Evolutionary conservation across 306 rosid species (phyloP), one percentile per base, ranked within the genome.

Genomic region (Lablab purpureus): DNA sequence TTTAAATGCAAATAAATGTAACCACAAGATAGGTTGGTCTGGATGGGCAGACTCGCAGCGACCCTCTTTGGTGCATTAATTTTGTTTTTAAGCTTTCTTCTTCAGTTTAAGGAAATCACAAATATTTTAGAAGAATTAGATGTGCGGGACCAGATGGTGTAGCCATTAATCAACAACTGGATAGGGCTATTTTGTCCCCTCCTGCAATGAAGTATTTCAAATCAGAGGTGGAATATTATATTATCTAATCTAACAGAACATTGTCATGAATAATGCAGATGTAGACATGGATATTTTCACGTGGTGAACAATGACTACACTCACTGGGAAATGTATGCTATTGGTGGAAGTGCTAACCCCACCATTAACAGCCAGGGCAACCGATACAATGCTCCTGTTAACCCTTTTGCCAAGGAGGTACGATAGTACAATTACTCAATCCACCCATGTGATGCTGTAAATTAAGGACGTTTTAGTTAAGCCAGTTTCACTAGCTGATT

Each of bases 311-410:
- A 94, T 71, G 99, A 94, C 85, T 94, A 94, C 85, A 94, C 99
- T 68, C 99, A 94, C 77, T 94, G 99, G 99, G 99, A 95, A 78
- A 95, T 95, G 99, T 95, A 95, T 71, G 99, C 99, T 59, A 95
- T 95, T 78, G 99, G 99, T 74, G 99, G 99, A 60, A 95, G 99
- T 87, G 99, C 90, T 55, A 30, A 75, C 37, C 99, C 99, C 75
- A 95, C 99, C 76, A 95, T 95, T 86, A 95, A 95, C 85, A 95
- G 99, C 87, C 99, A 95, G 89, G 99, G 99, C 47, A 94, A 94
- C 74, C 81, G 99, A 92, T 94, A 94, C 63, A 90, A 89, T 77
- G 99, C 99, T 71, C 99, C 99, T 28, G 7, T 15, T 69, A 90
- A 95, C 80, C 89, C 91, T 41, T 89, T 89, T 83, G 99, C 99